Conservation (phyloP, 2,329 filamentous ascomycete species). For the Ophiostoma sp. region DNA sequence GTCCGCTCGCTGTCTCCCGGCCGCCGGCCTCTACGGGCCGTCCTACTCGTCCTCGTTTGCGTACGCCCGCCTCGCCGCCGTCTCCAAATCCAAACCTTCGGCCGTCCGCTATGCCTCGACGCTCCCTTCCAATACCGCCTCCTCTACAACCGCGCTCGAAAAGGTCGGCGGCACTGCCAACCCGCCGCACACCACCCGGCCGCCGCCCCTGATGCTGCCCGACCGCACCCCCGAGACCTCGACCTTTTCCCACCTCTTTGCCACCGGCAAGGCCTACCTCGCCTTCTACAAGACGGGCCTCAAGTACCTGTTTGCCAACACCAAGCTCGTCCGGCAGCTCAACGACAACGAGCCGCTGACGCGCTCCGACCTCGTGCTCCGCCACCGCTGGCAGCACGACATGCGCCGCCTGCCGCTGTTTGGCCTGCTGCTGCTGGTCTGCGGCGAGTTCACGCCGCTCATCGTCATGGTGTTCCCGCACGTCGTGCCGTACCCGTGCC, state of each 20-base stretch:
- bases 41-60: not conserved
- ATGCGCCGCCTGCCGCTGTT: constrained; percentile 74
- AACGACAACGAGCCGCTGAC: constrained; percentile 35
- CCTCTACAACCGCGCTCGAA: not conserved
- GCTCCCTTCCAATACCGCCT: not conserved
- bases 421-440: constrained; percentile 65
- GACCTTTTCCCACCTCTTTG: constrained; percentile 50
- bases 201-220: constrained; percentile 63
- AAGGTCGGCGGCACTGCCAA: constrained; percentile 43
- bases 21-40: constrained; percentile 9
- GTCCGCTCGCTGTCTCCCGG: not conserved
- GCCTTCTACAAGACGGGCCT: constrained; percentile 85
- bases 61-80: not conserved
- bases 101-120: constrained; percentile 7
- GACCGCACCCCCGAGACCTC: constrained; percentile 43
- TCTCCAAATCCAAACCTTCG: not conserved
- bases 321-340: constrained; percentile 22
- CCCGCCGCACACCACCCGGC: constrained; percentile 66
- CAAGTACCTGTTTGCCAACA: constrained; percentile 66
- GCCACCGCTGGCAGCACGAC: constrained; percentile 65
- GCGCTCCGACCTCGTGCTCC: constrained; percentile 65
- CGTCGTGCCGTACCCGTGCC: constrained; percentile 74
- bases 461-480: constrained; percentile 65
- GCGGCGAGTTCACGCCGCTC: constrained; percentile 82
- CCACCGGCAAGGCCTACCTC: constrained; percentile 68